Base-by-base conservation (phyloP, 1,139 yeast species). In the Zygosaccharomyces sapae region DNA sequence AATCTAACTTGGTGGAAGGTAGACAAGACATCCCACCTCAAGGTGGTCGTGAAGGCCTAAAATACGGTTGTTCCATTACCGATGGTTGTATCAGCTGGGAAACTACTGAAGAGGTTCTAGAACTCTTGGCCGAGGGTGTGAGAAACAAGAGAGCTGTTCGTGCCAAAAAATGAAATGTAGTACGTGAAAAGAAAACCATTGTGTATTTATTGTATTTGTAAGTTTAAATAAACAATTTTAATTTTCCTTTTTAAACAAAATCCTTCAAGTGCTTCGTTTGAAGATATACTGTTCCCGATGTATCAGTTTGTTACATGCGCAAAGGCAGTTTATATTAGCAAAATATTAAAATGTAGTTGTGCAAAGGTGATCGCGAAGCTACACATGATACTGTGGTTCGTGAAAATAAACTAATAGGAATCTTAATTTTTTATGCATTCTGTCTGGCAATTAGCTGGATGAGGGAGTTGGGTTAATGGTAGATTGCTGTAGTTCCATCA, bases 1-100 rank as follows among this genome's bases (percentile, higher is more conserved):
- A 92, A 72, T 85, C 95, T 48, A 86, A 90, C 67, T 74, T 92
- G 56, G 80, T 74, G 47, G 97, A 86, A 67, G 98, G 98, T 47
- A 83, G 94, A 73, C 98, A 92, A 71, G 84, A 86, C 60, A 90
- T 90, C 51, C 86, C 88, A 41, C 80, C 86, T 41, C 76, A 80
- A 53, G 87, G 83, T 52, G 95, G 94, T 44, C 84, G 84, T 65
- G 79, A 77, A 53, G 77, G 74, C 44, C 76, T 90, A 68, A 79
- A 83, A 61, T 90, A 92, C 70, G 97, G 97, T 49, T 86, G 92
- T 58, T 86, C 96, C 43, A 90, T 92, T 62, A 92, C 98, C 31
- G 97, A 92, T 70, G 96, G 96, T 33, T 92, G 98, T 75, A 89
- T 92, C 55, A 79, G 86, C 57, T 87, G 95, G 86, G 90, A 85